Evolutionary conservation across 495 filamentous ascomycete genomes (phyloP), one percentile per base, ranked within the genome.

Genomic region (Penicillium odoratum): DNA sequence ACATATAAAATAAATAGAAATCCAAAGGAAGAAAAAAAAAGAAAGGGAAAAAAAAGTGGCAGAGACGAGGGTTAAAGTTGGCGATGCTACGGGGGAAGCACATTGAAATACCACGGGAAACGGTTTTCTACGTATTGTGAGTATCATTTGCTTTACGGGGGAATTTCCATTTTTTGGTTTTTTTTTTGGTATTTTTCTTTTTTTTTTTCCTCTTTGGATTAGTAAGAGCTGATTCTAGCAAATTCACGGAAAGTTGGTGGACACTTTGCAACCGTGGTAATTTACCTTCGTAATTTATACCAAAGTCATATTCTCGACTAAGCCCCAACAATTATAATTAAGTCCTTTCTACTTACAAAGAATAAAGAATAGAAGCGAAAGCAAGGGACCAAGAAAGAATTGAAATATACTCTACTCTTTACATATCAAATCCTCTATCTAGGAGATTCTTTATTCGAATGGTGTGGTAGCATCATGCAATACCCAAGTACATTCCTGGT

Each of bases 71-170:
- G 60, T 48, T 63, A 60, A 61, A 66, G 62, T 55, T 59, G 60
- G 59, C 63, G 63, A 66, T 69, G 48, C 61, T 68, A 52, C 58
- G 53, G 62, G 51, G 53, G 59, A 38, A 53, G 60, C 44, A 63
- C 59, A 49, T 54, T 65, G 62, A 64, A 69, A 71, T 71, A 69
- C 60, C 55, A 62, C 52, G 52, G 62, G 56, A 51, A 57, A 54
- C 50, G 31, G 34, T 42, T 45, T 45, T 55, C 47, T 57, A 16
- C 6, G 38, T 4, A 40, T 40, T 40, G 38, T 40, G n/a, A 40
- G 9, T 33, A 10, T 33, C 5, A 33, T 33, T 6, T 5, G 53
- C 51, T 57, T 48, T 60, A 59, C 53, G 28, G 38, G 38, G 38
- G 38, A n/a, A 40, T 16, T 40, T 40, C 38, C 38, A n/a, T 13